phyloP scores from a whole-genome alignment of 768 basidiomycete genomes.

The Exsudoporus frostii region DNA sequence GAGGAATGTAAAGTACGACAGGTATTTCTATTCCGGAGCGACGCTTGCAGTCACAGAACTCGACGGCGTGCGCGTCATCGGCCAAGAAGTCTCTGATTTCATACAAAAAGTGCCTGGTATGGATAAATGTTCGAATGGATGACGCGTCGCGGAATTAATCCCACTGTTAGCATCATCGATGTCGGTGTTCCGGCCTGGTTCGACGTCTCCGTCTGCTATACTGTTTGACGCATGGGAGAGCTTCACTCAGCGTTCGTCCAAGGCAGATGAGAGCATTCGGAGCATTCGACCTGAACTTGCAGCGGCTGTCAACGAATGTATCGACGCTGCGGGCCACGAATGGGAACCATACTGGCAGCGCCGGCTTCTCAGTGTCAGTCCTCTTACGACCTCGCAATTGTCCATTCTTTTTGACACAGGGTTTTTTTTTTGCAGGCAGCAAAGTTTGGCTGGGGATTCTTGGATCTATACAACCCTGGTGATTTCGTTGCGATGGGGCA shows the following conservation, averaged over 20 bases:
- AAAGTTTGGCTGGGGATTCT: conserved; percentile 90
- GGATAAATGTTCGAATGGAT: conserved; percentile 13
- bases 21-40: conserved; percentile 76
- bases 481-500: conserved; percentile 94
- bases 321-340: conserved; percentile 91
- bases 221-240: conserved; percentile 91
- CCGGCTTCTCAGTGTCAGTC: conserved; percentile 68
- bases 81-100: conserved; percentile 78
- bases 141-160: background rate
- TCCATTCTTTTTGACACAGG: background rate
- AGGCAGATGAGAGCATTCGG: conserved; percentile 90
- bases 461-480: conserved; percentile 89
- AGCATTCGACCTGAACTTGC: conserved; percentile 84
- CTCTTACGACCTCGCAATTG: background rate
- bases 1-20: conserved; percentile 29
- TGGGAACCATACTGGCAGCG: conserved; percentile 91
- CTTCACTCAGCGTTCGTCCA: conserved; percentile 79
- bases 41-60: conserved; percentile 80
- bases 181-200: conserved; percentile 89
- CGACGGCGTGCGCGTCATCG: conserved; percentile 86
- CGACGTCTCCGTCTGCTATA: conserved; percentile 87
- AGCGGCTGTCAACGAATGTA: conserved; percentile 84
- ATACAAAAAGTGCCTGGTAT: conserved; percentile 91
- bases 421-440: conserved; percentile 61
- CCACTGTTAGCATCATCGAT: conserved; percentile 60